Evolutionary conservation across 768 basidiomycete genomes (phyloP), one percentile per base, ranked within the genome.

Genomic region (Leccinum ochraceum): DNA sequence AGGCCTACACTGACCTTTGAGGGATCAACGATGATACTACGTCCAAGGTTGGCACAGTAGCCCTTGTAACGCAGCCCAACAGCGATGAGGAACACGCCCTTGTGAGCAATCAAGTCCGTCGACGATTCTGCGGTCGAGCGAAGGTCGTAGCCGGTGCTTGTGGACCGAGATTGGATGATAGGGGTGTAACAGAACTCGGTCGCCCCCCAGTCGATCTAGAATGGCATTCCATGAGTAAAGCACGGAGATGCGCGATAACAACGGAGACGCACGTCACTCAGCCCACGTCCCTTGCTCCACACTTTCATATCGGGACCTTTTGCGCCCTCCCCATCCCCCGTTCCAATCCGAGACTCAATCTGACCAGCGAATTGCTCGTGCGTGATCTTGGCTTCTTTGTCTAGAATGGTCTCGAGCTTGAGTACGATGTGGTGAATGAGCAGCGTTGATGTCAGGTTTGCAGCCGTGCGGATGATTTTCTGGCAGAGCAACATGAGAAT

Each of bases 21-120:
- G 2, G 96, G 96, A 70, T 96, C 94, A 42, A 98, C 95, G 66
- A 98, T 92, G 75, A 97, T 95, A 2, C 92, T 98, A 49, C 96
- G 83, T 4, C 92, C 95, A 64, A 98, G 84, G 72, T 94, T 96
- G 30, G 91, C 86, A 70, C 94, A 94, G 67, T 99, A 98, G 1
- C 88, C 89, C 69, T 89, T 95, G 77, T 96, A 98, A 28, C 94
- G 85, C 72, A 98, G 81, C 28, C 95, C 96, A 63, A 97, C 83
- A 5, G 90, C 85, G 10, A 92, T 86, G 6, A 98, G 78, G 59
- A 98, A 85, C 44, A 98, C 92, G 20, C 95, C 95, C 67, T 90
- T 88, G 76, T 91, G 85, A 53, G 91, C 87, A 64, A 98, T 89
- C 60, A 83, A 81, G 68, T 96, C 91, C 28, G 84, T 79, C 22